Conservation (phyloP, 176 grass and related monocot genomes). For the Zea luxurians region DNA sequence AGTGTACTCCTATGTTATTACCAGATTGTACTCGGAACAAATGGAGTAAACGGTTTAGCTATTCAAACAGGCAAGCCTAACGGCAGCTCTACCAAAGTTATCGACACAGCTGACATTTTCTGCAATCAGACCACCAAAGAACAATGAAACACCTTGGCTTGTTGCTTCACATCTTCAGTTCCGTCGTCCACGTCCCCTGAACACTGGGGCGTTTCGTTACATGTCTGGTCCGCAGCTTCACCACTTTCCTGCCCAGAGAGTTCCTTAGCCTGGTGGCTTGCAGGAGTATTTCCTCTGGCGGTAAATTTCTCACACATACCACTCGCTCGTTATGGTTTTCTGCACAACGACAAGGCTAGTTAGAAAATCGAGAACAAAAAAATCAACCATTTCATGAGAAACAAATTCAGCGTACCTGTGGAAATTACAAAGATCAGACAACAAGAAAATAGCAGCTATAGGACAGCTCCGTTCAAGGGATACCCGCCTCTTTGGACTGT, state of each 20-base stretch:
- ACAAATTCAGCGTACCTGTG: not conserved
- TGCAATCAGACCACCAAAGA: conserved; percentile 2
- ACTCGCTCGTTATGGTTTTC: conserved; percentile 81
- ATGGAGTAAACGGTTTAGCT: not conserved
- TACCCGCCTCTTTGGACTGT: not conserved
- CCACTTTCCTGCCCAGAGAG: conserved; percentile 79
- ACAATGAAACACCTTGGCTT: conserved; percentile 9
- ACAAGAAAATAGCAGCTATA: not conserved
- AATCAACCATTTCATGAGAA: not conserved
- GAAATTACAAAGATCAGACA: not conserved
- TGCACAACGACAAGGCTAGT: conserved; percentile 33
- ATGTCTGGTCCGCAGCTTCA: conserved; percentile 87
- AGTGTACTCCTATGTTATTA: not conserved
- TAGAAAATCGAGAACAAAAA: not conserved
- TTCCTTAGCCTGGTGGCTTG: conserved; percentile 82
- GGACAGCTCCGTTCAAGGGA: not conserved
- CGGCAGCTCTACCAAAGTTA: conserved; percentile 1
- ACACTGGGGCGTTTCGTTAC: conserved; percentile 73
- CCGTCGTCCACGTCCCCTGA: conserved; percentile 84
- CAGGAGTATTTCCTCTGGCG: conserved; percentile 67
- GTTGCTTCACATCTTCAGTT: conserved; percentile 67
- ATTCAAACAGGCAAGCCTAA: not conserved
- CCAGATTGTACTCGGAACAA: not conserved
- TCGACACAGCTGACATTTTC: not conserved
- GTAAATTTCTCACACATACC: conserved; percentile 73